Evolutionary conservation across 345 rosid species (phyloP), one percentile per base, ranked within the genome.

Genomic region (Dovyalis caffra): DNA sequence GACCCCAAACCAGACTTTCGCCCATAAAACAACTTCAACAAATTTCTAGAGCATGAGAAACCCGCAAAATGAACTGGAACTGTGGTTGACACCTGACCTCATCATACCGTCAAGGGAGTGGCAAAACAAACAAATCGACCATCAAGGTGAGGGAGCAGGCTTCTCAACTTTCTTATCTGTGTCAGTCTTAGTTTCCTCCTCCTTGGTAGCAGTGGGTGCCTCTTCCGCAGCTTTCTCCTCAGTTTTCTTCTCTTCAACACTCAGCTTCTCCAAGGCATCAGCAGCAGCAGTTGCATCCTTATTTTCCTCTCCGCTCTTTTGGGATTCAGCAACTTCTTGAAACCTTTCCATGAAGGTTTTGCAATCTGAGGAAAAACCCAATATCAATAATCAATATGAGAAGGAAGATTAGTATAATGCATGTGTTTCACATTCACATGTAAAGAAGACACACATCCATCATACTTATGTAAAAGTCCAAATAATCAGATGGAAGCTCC

Each of bases 301-400:
- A 71, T 85, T 87, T 81, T 88, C 97, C 83, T 88, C 93, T 63
- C 85, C 85, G 10, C 56, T 37, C 51, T 80, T 82, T 76, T 87
- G 92, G 21, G 93, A 85, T 70, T 89, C 93, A 3, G 91, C 90
- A 64, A 90, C 87, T 79, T 92, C 95, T 83, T 87, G 86, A 77
- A 92, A 75, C 70, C 7, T 87, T 69, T 94, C 90, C 98, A 89
- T 94, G 73, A 94, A 94, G 28, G 80, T 83, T 82, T 91, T 94
- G 86, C 97, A 90, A 77, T 94, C 98, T 94, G 86, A 71, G 35
- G 21, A 71, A 37, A 14, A 71, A 31, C 23, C 23, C 31, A 67
- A 61, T 23, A 69, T 32, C 28, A 37, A 4, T 28, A 47, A 38
- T 45, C 28, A 43, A 76, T 20, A 67, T 6, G 32, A 43, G 25